phyloP scores from a whole-genome alignment of 148 eudicot genomes.

The Vaccinium corymbosum region DNA sequence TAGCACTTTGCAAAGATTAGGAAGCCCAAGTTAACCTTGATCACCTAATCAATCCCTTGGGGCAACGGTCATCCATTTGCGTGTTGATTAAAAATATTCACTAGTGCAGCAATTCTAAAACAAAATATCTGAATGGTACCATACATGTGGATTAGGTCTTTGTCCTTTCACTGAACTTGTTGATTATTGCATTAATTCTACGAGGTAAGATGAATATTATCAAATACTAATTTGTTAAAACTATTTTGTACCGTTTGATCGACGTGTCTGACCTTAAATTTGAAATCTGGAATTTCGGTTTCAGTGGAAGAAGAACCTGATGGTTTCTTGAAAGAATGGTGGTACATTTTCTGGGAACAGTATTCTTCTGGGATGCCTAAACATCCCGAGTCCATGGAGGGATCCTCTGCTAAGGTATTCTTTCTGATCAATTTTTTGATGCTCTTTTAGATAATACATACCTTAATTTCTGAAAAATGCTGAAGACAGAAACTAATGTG shows the following conservation, averaged over 20 bases:
- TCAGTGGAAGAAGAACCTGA: not conserved
- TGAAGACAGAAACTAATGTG: not conserved
- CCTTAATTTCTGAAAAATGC: not conserved
- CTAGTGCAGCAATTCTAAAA: not conserved
- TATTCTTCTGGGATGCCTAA: slow-evolving; percentile 13
- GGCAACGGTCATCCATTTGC: not conserved
- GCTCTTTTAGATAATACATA: not conserved
- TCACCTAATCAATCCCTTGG: no score
- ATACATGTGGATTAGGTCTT: not conserved
- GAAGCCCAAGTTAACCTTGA: no score
- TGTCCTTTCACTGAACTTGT: no score
- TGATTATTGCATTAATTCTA: not conserved
- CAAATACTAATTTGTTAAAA: not conserved
- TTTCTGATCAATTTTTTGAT: not conserved
- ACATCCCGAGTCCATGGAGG: slow-evolving; percentile 7
- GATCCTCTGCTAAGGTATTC: not conserved
- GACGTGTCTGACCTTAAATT: not conserved
- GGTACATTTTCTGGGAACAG: slow-evolving; percentile 12
- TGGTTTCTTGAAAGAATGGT: slow-evolving; percentile 6
- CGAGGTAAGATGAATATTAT: not conserved
- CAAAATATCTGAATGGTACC: not conserved
- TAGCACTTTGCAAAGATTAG: no score
- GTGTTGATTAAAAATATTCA: not conserved
- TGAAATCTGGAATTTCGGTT: not conserved
- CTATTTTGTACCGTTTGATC: not conserved